Conservation (phyloP, 371 early-diverging fungal species). For the Mucor piriformis region DNA sequence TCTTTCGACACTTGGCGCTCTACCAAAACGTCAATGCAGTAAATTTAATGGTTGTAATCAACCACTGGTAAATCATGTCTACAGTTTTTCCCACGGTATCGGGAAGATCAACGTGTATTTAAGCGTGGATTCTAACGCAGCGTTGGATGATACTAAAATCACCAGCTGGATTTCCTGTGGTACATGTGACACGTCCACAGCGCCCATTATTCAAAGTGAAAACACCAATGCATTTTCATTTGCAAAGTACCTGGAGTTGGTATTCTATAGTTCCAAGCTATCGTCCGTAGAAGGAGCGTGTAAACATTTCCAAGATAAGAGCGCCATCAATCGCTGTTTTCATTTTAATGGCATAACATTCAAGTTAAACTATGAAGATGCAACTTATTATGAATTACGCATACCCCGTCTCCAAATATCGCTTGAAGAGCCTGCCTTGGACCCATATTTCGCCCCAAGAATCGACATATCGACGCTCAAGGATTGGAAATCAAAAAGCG, state of each 20-base stretch:
- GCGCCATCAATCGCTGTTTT: slow-evolving; percentile 42
- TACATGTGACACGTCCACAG: slow-evolving; percentile 44
- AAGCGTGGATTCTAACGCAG: neutral
- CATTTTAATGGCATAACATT: slow-evolving; percentile 41
- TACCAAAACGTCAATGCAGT: slow-evolving; percentile 10
- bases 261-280: slow-evolving; percentile 57
- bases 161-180: slow-evolving; percentile 53
- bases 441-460: slow-evolving; percentile 7
- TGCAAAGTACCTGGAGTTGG: slow-evolving; percentile 67
- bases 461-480: slow-evolving; percentile 11
- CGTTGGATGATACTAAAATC: slow-evolving; percentile 28
- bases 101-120: slow-evolving; percentile 51
- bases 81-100: slow-evolving; percentile 60
- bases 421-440: neutral
- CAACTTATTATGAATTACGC: slow-evolving; percentile 62
- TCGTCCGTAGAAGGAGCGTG: slow-evolving; percentile 44
- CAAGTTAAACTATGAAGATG: slow-evolving; percentile 54
- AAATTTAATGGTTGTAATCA: slow-evolving; percentile 47
- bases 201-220: slow-evolving; percentile 36
- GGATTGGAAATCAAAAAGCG: slow-evolving; percentile 13
- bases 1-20: neutral
- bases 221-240: slow-evolving; percentile 56
- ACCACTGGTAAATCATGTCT: slow-evolving; percentile 52
- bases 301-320: slow-evolving; percentile 22
- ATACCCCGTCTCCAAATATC: slow-evolving; percentile 60